Evolutionary conservation across 2,329 filamentous ascomycete species (phyloP).

Genomic region (Lizonia empirigonia): DNA sequence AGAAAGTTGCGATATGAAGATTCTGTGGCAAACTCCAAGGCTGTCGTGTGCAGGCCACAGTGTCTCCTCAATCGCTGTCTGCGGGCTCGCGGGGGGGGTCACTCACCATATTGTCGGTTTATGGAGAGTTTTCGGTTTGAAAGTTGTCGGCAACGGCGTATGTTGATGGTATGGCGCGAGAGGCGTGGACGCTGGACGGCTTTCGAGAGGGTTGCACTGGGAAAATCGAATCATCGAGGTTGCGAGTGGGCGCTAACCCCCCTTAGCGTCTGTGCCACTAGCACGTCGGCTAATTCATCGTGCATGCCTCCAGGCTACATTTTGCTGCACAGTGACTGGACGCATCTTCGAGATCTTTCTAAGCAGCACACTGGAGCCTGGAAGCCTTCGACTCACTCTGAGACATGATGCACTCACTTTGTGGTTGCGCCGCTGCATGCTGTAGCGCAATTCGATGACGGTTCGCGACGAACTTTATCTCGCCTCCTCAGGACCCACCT

Average conservation of each 20-base stretch:
- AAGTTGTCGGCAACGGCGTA: constrained; percentile 37
- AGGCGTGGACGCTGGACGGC: constrained; percentile 42
- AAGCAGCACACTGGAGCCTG: neutral
- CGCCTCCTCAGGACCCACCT: constrained; percentile 12
- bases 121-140: constrained; percentile 37
- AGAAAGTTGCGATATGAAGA: constrained; percentile 29
- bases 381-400: neutral
- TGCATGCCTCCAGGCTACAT: neutral
- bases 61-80: constrained; percentile 16
- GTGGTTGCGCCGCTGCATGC: constrained; percentile 1
- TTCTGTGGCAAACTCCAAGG: constrained; percentile 38
- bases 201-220: constrained; percentile 21
- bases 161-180: constrained; percentile 45
- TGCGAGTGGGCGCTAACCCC: constrained; percentile 10
- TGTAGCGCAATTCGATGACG: constrained; percentile 12
- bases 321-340: neutral
- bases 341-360: neutral
- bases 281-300: constrained; percentile 17
- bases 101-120: constrained; percentile 51
- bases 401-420: neutral
- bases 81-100: constrained; percentile 18
- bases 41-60: constrained; percentile 42
- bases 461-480: constrained; percentile 13
- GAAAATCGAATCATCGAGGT: constrained; percentile 6
- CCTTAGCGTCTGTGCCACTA: too few species aligned